Evolutionary conservation across 2,329 filamentous ascomycete species (phyloP).

Genomic region (Hypomyces perniciosus): DNA sequence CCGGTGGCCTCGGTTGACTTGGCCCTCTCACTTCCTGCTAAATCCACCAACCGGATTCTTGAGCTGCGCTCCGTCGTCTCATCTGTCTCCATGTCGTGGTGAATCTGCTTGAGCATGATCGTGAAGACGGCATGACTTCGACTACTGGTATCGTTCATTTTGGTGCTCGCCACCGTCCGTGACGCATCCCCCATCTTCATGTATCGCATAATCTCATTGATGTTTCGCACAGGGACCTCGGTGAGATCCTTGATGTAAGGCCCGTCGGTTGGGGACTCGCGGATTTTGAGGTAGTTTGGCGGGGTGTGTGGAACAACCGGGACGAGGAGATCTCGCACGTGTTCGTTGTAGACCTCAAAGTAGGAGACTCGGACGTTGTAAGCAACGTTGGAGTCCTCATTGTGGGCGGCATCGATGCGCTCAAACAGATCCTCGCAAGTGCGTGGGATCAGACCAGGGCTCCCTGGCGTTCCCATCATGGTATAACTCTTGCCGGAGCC

Average conservation of each 20-base stretch:
- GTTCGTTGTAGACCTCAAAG: constrained; percentile 99
- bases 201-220: constrained; percentile 78
- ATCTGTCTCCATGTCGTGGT: constrained; percentile 94
- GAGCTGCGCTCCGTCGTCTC: constrained; percentile 94
- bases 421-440: constrained; percentile 96
- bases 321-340: constrained; percentile 87
- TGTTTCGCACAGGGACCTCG: constrained; percentile 83
- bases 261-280: constrained; percentile 89
- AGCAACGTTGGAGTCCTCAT: constrained; percentile 83
- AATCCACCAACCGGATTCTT: constrained; percentile 87
- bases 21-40: constrained; percentile 90
- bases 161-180: constrained; percentile 85
- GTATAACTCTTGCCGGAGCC: constrained; percentile 98
- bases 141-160: constrained; percentile 98
- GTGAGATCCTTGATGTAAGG: constrained; percentile 96
- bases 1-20: constrained; percentile 95
- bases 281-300: constrained; percentile 92
- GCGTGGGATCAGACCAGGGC: constrained; percentile 86
- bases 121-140: constrained; percentile 97
- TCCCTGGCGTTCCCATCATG: constrained; percentile 85
- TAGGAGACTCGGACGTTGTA: constrained; percentile 98
- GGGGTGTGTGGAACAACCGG: constrained; percentile 63
- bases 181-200: constrained; percentile 88
- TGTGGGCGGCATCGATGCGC: constrained; percentile 70
- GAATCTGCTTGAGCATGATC: constrained; percentile 95